Base-by-base conservation (phyloP, 2,329 filamentous ascomycete species). In the Aspergillus sp. region DNA sequence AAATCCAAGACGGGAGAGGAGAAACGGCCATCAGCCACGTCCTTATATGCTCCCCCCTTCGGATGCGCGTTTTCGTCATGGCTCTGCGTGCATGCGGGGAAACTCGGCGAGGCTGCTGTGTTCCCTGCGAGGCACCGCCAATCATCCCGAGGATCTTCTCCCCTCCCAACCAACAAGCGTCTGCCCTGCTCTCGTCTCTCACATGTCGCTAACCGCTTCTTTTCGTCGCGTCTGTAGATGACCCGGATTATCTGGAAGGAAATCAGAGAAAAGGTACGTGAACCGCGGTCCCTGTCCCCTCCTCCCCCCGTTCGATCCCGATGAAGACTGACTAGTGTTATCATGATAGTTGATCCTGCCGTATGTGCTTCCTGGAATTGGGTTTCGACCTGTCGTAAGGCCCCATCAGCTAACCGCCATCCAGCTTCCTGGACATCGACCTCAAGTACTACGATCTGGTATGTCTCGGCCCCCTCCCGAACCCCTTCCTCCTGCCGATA, bases 181-280 rank as follows among this genome's bases (percentile, higher is more conserved):
- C 44, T 47, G 43, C 47, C 32, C 4, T 34, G 46, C 32, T 23
- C 25, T 45, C 5, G 6, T 45, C 40, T 49, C 17, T 52, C 51
- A 56, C 54, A 58, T 60, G 54, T 54, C 46, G 52, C 58, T 60
- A 41, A 60, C 47, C 31, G 34, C n/a, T 32, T 29, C n/a, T 40
- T 44, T 25, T 23, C 52, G n/a, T n/a, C 34, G 20, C 29, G 19
- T 17, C 19, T 48, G n/a, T 70, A 91, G 87, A 97, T 97, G 94
- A 99, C 94, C 66, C 84, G 94, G 68, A 92, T 99, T 74, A 99
- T 99, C 81, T 99, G 94, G 94, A 82, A 97, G 81, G 87, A 89
- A 76, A 99, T 99, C 84, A 97, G 97, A 84, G 89, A 97, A 79
- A 96, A 95, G 71, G 80, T 83, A 71, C 60, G 71, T 62, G 36